Conservation (phyloP, 2,329 filamentous ascomycete species). For the Fusarium sp. region DNA sequence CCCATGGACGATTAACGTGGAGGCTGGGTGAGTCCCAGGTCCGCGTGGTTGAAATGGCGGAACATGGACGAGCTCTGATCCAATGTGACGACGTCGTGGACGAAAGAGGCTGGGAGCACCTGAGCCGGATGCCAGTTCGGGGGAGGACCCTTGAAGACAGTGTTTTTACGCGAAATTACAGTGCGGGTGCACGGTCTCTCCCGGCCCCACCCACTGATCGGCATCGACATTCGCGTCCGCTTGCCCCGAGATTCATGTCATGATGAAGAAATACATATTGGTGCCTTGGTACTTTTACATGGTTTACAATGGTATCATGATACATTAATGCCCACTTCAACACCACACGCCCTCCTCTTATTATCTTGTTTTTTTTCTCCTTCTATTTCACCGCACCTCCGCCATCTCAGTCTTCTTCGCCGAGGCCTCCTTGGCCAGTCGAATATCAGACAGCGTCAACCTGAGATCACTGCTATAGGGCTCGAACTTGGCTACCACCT, state of each 20-base stretch:
- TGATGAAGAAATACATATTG: slow-evolving; percentile 4
- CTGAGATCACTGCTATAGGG: slow-evolving; percentile 81
- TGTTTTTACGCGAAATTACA: slow-evolving; percentile 6
- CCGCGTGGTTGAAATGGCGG: slow-evolving; percentile 28
- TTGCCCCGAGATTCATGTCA: neutral
- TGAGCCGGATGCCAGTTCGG: slow-evolving; percentile 11
- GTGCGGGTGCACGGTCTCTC: slow-evolving; percentile 12
- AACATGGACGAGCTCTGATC: slow-evolving; percentile 34
- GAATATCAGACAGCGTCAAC: slow-evolving; percentile 79
- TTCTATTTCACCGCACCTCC: slow-evolving; percentile 47
- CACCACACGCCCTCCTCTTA: slow-evolving; percentile 11
- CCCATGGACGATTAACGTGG: slow-evolving; percentile 40
- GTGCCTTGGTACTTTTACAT: slow-evolving; percentile 4
- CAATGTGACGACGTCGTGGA: slow-evolving; percentile 18
- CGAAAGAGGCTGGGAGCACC: slow-evolving; percentile 36
- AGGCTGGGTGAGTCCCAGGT: slow-evolving; percentile 45
- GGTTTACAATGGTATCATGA: slow-evolving; percentile 50
- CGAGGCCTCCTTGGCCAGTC: slow-evolving; percentile 77
- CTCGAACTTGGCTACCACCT: slow-evolving; percentile 80
- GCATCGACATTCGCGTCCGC: neutral
- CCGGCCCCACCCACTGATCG: slow-evolving; percentile 11
- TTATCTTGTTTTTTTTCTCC: neutral
- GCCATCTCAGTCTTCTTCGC: slow-evolving; percentile 51
- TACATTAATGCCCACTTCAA: slow-evolving; percentile 44
- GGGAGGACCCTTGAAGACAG: slow-evolving; percentile 18